Percentiles rank a stretch among this genome's conserved stretches.
phyloP scores from a whole-genome alignment of 2,329 filamentous ascomycete species.

The Ceratocystiopsis minuta region DNA sequence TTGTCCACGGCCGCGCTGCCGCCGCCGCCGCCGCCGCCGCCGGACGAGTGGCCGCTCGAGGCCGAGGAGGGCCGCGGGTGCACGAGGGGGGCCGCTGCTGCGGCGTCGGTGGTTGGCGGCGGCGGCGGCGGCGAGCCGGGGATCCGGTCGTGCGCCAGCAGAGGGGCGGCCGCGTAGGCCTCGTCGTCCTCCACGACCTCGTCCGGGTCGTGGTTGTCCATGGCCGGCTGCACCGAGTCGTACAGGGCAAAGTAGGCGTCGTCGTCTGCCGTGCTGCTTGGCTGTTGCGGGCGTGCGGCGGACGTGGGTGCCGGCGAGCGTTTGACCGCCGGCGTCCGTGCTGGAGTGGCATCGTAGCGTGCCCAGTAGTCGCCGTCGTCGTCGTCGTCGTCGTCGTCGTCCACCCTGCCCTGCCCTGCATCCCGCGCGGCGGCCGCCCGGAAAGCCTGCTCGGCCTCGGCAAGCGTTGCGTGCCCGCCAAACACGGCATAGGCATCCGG shows the following conservation, averaged over 20 bases:
- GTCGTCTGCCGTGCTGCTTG: constrained; percentile 26
- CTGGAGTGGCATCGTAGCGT: constrained; percentile 55
- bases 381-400: constrained; percentile 33
- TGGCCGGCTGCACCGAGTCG: constrained; percentile 58
- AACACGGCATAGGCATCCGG: constrained; percentile 36
- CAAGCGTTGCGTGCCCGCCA: constrained; percentile 31
- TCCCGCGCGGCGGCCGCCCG: background rate
- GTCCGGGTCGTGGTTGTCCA: constrained; percentile 69
- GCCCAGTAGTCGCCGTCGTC: constrained; percentile 70
- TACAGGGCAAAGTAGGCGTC: constrained; percentile 64
- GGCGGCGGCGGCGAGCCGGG: too few species aligned
- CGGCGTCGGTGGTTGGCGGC: too few species aligned
- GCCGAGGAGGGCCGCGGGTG: constrained; percentile 39
- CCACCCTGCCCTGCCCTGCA: background rate
- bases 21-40: too few species aligned
- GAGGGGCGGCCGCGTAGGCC: constrained; percentile 16
- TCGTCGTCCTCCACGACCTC: constrained; percentile 25
- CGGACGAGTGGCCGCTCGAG: constrained; percentile 37
- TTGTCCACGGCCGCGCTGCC: constrained; percentile 34
- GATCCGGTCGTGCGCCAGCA: too few species aligned
- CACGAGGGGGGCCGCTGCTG: constrained; percentile 8
- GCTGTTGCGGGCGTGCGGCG: too few species aligned
- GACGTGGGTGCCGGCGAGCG: constrained; percentile 39
- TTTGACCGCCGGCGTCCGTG: constrained; percentile 42
- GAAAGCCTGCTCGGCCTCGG: constrained; percentile 43